phyloP scores from a whole-genome alignment of 2,329 filamentous ascomycete species.

The Plenodomus biglobosus region DNA sequence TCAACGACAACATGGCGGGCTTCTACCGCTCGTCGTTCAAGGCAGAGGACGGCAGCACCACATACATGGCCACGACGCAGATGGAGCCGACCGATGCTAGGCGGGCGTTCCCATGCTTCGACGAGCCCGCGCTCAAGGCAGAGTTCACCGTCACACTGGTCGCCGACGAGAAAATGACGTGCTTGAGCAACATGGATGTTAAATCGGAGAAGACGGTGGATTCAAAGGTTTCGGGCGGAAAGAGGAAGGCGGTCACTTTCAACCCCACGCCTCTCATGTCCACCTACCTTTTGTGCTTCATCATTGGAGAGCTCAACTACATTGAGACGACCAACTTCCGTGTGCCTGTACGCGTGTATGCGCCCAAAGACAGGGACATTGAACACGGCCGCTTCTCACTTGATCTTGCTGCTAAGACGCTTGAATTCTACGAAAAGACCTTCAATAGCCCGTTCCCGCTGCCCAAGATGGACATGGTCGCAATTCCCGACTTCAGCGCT shows the following conservation, averaged over 20 bases:
- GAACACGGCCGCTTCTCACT: constrained; percentile 90
- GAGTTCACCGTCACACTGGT: constrained; percentile 89
- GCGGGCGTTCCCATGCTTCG: constrained; percentile 92
- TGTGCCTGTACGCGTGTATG: constrained; percentile 90
- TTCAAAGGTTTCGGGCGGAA: constrained; percentile 61
- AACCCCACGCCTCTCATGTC: constrained; percentile 93
- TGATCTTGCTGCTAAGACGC: constrained; percentile 82
- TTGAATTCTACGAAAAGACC: constrained; percentile 93
- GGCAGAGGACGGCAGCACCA: constrained; percentile 72
- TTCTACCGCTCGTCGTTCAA: constrained; percentile 98
- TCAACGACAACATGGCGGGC: constrained; percentile 96
- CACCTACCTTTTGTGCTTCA: constrained; percentile 91
- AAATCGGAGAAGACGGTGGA: constrained; percentile 73
- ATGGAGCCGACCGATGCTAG: constrained; percentile 96
- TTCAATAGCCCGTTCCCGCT: constrained; percentile 86
- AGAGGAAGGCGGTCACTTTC: constrained; percentile 87
- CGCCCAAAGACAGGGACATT: constrained; percentile 84
- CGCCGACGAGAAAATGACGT: constrained; percentile 87
- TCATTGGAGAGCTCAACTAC: constrained; percentile 90
- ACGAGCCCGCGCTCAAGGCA: constrained; percentile 92
- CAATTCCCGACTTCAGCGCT: constrained; percentile 92
- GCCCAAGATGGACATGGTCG: constrained; percentile 95
- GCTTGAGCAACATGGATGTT: constrained; percentile 96
- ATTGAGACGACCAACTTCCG: constrained; percentile 92
- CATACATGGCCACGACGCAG: constrained; percentile 86